phyloP scores from a whole-genome alignment of 768 basidiomycete genomes.

The Hebeloma cylindrosporum region DNA sequence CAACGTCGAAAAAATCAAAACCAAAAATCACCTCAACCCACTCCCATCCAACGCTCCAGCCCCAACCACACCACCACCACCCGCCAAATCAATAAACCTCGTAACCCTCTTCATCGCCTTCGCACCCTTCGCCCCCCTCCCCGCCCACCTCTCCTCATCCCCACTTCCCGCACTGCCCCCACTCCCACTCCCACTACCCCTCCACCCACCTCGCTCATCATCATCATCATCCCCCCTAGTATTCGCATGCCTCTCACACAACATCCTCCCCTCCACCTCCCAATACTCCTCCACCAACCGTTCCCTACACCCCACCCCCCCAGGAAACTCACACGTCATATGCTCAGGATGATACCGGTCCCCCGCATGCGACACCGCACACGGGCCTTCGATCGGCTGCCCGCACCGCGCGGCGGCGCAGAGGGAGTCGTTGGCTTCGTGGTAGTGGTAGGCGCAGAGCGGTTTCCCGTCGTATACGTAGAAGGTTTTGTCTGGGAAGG shows the following conservation, averaged over 20 bases:
- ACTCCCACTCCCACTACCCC: conserved; percentile 24
- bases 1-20: neutral
- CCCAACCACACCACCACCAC: conserved; percentile 14
- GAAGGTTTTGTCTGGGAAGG: conserved; percentile 90
- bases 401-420: conserved; percentile 79
- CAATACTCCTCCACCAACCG: conserved; percentile 81
- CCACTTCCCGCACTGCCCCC: conserved; percentile 21
- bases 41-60: conserved; percentile 21
- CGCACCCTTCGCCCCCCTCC: conserved; percentile 29
- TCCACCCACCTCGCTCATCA: no score
- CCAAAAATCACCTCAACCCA: conserved; percentile 14
- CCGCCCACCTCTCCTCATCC: conserved; percentile 18
- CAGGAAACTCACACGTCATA: conserved; percentile 75
- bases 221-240: no score
- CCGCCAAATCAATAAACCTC: conserved; percentile 73
- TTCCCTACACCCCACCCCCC: conserved; percentile 48
- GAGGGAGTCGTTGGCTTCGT: conserved; percentile 86
- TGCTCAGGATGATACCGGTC: conserved; percentile 88
- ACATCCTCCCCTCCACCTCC: conserved; percentile 83
- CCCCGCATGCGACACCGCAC: conserved; percentile 81
- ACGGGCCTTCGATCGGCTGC: conserved; percentile 91
- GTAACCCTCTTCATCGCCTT: conserved; percentile 78
- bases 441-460: conserved; percentile 90
- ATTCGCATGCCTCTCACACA: conserved; percentile 80
- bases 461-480: conserved; percentile 92